Base-by-base conservation (phyloP, 2,329 filamentous ascomycete species). In the Ophiostoma ulmi region DNA sequence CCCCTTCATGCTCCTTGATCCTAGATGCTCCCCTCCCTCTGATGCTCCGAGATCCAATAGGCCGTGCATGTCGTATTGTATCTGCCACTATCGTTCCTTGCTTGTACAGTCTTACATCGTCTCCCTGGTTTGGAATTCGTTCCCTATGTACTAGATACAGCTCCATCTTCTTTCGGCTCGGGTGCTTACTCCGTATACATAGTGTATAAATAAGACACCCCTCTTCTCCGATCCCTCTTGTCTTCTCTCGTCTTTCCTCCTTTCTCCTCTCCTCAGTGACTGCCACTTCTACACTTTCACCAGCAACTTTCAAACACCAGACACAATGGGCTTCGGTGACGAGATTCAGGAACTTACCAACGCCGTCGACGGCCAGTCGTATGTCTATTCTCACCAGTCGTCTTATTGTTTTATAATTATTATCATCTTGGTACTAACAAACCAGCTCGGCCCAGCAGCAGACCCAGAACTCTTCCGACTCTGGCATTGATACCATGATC, bases 281-380 rank as follows among this genome's bases (percentile, higher is more conserved):
- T 1, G 26, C 52, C 35, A n/a, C 52, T 58, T 5, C n/a, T 2
- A 38, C 26, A 63, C 61, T 22, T 10, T 38, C n/a, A 67, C 7
- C 52, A 69, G n/a, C 63, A 58, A 26, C 64, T 52, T 38, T n/a
- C 35, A 63, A 63, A 52, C 64, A 72, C 35, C 68, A 67, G 36
- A 36, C 69, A 74, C 44, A 44, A 75, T 74, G 73, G 74, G 74
- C 69, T 73, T 72, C 68, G 76, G 73, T 69, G 72, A 78, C 68
- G 74, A 67, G 76, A 77, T 80, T 70, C 75, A 79, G 72, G 74
- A 78, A 35, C 69, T 77, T 20, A 77, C 78, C 74, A 72, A 77
- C 61, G 74, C 74, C 67, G 72, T 76, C 31, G 77, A 78, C 72
- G 78, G 78, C 72, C 75, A 77, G 65, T 68, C 71, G 76, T 77